A percentile compares a stretch with the other conserved stretches of the same genome.
These are phyloP conservation scores for Carnegiea gigantea DNA, from an alignment of 179 eudicot genomes.

Conservation along the genomic window DNA sequence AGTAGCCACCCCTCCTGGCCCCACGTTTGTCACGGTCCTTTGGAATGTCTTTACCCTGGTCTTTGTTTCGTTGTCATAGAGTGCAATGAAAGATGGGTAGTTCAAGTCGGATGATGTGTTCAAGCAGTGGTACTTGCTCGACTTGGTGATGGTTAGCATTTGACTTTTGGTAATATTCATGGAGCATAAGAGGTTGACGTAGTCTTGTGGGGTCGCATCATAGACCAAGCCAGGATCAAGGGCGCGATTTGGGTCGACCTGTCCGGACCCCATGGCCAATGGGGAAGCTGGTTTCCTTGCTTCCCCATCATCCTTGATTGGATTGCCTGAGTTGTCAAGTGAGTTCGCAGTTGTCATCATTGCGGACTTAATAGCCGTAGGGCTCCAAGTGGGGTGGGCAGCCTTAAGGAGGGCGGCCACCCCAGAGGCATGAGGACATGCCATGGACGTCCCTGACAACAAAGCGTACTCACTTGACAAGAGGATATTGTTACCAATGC, in stretches of 20 bases:
- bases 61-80: constrained; percentile 16
- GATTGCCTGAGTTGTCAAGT: constrained; percentile 38
- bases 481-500: constrained; percentile 24
- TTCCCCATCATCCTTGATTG: constrained; percentile 37
- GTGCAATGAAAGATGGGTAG: constrained; percentile 60
- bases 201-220: constrained; percentile 46
- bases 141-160: constrained; percentile 34
- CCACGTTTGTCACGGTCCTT: constrained; percentile 58
- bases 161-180: constrained; percentile 46
- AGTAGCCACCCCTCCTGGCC: constrained; percentile 27
- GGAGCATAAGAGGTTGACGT: constrained; percentile 51
- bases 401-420: constrained; percentile 57
- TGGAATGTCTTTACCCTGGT: constrained; percentile 31
- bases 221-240: constrained; percentile 65
- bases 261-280: constrained; percentile 59
- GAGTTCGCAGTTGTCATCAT: constrained; percentile 67
- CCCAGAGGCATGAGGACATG: constrained; percentile 68
- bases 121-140: constrained; percentile 36
- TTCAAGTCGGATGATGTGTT: constrained; percentile 49
- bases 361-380: constrained; percentile 64
- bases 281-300: constrained; percentile 36
- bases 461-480: constrained; percentile 42
- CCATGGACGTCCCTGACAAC: constrained; percentile 70
- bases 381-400: constrained; percentile 61
- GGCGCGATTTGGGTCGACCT: constrained; percentile 57